Conservation (phyloP, 768 basidiomycete species). For the Imleria badia region DNA sequence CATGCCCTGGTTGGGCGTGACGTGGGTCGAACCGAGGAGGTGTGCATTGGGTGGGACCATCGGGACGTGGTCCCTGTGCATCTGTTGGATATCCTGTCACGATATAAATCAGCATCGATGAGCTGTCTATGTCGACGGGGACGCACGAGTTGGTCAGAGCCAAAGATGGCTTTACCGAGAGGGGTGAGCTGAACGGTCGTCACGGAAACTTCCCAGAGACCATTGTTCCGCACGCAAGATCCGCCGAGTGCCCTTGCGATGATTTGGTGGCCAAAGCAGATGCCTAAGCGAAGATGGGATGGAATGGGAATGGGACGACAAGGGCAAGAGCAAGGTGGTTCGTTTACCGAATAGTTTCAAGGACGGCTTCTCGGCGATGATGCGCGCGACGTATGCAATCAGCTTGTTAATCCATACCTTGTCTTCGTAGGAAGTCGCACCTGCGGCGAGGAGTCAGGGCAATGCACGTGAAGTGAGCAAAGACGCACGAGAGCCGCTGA, state of each 20-base stretch:
- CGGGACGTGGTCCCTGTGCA: constrained; percentile 90
- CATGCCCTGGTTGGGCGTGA: constrained; percentile 72
- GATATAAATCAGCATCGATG: neutral
- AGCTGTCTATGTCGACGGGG: neutral
- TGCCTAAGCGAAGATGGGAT: constrained; percentile 45
- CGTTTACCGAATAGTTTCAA: constrained; percentile 70
- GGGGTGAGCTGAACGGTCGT: constrained; percentile 65
- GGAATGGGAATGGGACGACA: neutral
- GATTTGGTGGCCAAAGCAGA: constrained; percentile 37
- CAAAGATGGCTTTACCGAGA: constrained; percentile 69
- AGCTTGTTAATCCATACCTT: constrained; percentile 76
- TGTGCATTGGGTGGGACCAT: constrained; percentile 48
- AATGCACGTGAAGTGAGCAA: too few relatives aligned
- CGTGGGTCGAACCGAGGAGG: constrained; percentile 62
- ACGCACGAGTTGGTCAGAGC: constrained; percentile 42
- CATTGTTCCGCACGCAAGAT: constrained; percentile 59
- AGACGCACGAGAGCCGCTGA: constrained; percentile 84
- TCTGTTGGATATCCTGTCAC: constrained; percentile 70
- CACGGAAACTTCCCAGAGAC: constrained; percentile 82
- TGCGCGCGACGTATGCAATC: constrained; percentile 51
- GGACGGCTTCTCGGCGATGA: constrained; percentile 50
- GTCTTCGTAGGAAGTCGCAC: constrained; percentile 75
- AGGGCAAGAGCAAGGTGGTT: too few relatives aligned
- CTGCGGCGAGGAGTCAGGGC: too few relatives aligned
- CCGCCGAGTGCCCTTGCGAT: constrained; percentile 76